Conservation (phyloP, 2,329 filamentous ascomycete genomes). For the Aureobasidium leucospermi region DNA sequence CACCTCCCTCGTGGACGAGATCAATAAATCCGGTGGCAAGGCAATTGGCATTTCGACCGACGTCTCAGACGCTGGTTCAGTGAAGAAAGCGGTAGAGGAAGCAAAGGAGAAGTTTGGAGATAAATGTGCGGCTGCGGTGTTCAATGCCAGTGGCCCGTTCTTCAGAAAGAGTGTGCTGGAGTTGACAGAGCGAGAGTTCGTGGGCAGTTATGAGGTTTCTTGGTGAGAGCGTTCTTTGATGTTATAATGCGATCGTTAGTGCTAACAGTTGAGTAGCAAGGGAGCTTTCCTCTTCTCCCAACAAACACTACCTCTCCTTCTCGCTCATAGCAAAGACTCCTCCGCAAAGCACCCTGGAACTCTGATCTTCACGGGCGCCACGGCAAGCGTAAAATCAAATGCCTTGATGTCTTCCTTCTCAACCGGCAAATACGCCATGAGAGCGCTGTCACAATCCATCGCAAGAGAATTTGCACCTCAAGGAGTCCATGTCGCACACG, state of each 20-base stretch:
- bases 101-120: conserved; percentile 52
- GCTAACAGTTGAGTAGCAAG: conserved; percentile 22
- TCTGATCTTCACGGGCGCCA: conserved; percentile 80
- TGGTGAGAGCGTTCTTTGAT: conserved; percentile 31
- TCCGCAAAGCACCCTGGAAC: conserved; percentile 59
- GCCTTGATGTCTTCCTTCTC: conserved; percentile 65
- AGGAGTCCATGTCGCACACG: conserved; percentile 76
- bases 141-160: conserved; percentile 58
- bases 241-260: too few relatives aligned
- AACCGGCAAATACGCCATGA: conserved; percentile 69
- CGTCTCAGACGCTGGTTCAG: conserved; percentile 47
- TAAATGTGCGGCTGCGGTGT: conserved; percentile 52
- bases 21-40: conserved; percentile 58
- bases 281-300: conserved; percentile 75
- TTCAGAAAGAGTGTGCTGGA: conserved; percentile 55
- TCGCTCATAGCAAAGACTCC: conserved; percentile 47
- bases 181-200: conserved; percentile 51
- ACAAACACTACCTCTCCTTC: conserved; percentile 60
- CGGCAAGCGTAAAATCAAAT: conserved; percentile 67
- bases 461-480: conserved; percentile 78
- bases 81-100: conserved; percentile 54
- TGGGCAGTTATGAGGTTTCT: conserved; percentile 42
- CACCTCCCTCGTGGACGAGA: conserved; percentile 59
- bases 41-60: conserved; percentile 66
- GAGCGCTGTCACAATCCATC: conserved; percentile 66